Percentiles rank a stretch among this genome's conserved stretches.
Conservation (phyloP, 306 rosid genomes). For the Acacia melanoxylon region DNA sequence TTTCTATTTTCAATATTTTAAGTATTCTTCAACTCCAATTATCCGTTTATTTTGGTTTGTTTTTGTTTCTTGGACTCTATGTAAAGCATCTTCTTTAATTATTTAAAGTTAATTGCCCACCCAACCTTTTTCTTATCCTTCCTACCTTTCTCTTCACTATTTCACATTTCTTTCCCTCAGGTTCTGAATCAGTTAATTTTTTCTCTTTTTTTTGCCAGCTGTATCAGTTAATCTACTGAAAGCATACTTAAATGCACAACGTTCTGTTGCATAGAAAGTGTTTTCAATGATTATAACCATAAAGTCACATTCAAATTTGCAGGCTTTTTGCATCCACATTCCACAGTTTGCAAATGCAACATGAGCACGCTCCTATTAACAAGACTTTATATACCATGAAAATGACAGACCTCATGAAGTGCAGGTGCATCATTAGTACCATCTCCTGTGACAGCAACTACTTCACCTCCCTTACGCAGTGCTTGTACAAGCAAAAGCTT, state of each 20-base stretch:
- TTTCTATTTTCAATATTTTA: neutral
- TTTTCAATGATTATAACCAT: constrained; percentile 14
- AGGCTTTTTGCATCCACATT: constrained; percentile 11
- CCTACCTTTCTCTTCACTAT: neutral
- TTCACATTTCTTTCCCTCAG: neutral
- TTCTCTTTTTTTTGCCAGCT: too few relatives aligned
- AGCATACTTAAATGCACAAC: neutral
- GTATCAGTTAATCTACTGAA: constrained; percentile 10
- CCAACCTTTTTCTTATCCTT: neutral
- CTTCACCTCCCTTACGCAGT: constrained; percentile 85
- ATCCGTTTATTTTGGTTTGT: neutral
- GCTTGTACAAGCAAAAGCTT: constrained; percentile 99
- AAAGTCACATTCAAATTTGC: constrained; percentile 24
- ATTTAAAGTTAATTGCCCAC: neutral
- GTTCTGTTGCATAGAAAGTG: constrained; percentile 2
- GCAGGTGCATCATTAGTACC: constrained; percentile 99
- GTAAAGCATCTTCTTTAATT: neutral
- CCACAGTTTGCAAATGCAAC: constrained; percentile 22
- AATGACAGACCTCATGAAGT: constrained; percentile 84
- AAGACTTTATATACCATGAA: constrained; percentile 31
- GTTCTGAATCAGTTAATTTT: neutral
- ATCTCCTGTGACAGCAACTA: constrained; percentile 98
- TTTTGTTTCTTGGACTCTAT: neutral
- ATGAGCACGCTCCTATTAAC: constrained; percentile 12
- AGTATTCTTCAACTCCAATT: neutral